Conservation (phyloP, 345 rosid species). For the Balakata baccata region DNA sequence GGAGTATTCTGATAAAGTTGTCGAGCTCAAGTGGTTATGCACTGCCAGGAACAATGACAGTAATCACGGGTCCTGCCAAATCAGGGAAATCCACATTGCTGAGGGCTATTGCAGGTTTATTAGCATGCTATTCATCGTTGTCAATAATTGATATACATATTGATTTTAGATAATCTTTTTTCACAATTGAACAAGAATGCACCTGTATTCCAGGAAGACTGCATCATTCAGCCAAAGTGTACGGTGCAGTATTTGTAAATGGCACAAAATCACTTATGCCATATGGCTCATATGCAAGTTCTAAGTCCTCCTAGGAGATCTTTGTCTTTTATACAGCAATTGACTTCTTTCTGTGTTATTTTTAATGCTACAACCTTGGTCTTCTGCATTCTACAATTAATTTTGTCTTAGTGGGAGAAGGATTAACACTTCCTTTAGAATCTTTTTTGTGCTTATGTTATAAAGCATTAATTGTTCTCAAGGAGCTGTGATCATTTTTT, state of each 20-base stretch:
- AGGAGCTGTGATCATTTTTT: too few species aligned
- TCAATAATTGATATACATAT: slow-evolving; percentile 1
- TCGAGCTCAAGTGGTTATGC: slow-evolving; percentile 95
- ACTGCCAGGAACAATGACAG: slow-evolving; percentile 94
- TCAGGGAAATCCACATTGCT: slow-evolving; percentile 92
- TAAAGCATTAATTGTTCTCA: background rate
- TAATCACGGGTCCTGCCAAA: slow-evolving; percentile 97
- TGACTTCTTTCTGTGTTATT: background rate
- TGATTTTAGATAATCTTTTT: background rate
- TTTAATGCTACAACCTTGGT: background rate
- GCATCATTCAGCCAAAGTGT: slow-evolving; percentile 68
- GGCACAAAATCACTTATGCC: slow-evolving; percentile 68
- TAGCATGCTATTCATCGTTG: slow-evolving; percentile 6
- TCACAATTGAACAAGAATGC: slow-evolving; percentile 14
- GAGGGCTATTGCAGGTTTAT: slow-evolving; percentile 86
- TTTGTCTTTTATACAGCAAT: background rate
- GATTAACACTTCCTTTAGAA: background rate
- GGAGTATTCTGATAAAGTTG: slow-evolving; percentile 82
- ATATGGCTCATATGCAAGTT: slow-evolving; percentile 91
- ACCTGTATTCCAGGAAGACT: slow-evolving; percentile 63
- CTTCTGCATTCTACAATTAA: background rate
- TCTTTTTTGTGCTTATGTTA: background rate
- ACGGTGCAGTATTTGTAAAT: slow-evolving; percentile 82
- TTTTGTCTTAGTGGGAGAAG: slow-evolving; percentile 6
- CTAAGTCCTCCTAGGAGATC: background rate